phyloP scores from a whole-genome alignment of 306 rosid species.

The Delonix regia region DNA sequence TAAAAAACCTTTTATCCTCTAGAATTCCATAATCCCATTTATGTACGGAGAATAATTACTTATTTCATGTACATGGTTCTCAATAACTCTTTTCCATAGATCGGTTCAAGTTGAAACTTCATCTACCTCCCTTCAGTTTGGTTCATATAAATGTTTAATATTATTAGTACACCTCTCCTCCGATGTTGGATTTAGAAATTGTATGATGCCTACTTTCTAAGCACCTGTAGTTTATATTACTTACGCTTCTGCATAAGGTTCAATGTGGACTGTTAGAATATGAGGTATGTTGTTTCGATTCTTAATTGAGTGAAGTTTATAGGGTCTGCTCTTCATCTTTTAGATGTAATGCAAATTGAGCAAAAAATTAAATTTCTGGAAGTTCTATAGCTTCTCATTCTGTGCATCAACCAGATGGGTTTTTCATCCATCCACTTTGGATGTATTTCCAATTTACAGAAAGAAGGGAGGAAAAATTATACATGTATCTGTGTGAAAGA shows the following conservation, averaged over 20 bases:
- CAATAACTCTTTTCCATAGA: conserved; percentile 5
- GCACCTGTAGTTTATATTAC: not conserved
- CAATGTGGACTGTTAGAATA: not conserved
- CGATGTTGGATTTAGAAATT: conserved; percentile 26
- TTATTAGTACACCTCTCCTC: not conserved
- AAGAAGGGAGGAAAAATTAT: not conserved
- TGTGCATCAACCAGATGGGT: not conserved
- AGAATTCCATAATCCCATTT: conserved; percentile 15
- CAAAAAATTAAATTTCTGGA: not conserved
- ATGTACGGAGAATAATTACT: conserved; percentile 1
- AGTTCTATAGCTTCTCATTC: not conserved
- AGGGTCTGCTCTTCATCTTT: not conserved
- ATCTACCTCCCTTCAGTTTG: not conserved
- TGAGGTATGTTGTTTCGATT: not conserved
- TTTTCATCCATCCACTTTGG: not conserved
- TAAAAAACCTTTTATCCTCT: not conserved
- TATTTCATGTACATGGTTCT: not conserved
- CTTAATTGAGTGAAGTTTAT: not conserved
- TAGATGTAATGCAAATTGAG: not conserved
- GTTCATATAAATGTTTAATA: not conserved
- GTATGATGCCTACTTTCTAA: conserved; percentile 10
- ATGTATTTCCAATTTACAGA: not conserved
- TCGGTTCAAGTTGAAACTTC: not conserved
- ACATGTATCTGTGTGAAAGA: not conserved
- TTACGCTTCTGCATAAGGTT: conserved; percentile 8